These are phyloP conservation scores for Tephrocybe sp. DNA, from an alignment of 768 basidiomycete genomes.

Conservation along the genomic window DNA sequence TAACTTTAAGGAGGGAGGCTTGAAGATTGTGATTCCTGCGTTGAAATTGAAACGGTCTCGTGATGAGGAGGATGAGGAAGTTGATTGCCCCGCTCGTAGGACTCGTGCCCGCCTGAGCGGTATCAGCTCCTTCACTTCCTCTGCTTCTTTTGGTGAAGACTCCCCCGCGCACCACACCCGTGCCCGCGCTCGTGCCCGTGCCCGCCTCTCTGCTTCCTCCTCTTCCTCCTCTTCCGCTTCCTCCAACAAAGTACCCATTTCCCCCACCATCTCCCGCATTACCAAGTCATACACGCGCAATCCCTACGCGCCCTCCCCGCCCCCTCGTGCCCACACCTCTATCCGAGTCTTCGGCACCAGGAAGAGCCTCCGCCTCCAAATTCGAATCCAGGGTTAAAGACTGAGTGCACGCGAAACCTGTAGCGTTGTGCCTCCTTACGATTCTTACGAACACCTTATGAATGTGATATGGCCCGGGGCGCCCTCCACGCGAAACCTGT, in stretches of 20 bases:
- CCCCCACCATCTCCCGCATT: neutral
- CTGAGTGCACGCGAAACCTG: neutral
- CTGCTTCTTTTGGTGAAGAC: too few relatives aligned
- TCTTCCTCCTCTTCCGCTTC: neutral
- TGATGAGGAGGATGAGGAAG: neutral
- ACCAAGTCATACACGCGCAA: neutral
- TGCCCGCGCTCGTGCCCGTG: too few relatives aligned
- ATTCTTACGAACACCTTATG: slow-evolving; percentile 32
- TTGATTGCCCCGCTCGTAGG: neutral
- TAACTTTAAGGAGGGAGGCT: too few relatives aligned
- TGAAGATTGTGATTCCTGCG: neutral
- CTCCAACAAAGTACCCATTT: neutral
- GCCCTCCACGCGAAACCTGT: too few relatives aligned
- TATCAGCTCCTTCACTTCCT: too few relatives aligned
- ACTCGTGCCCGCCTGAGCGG: slow-evolving; percentile 1
- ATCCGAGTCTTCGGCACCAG: too few relatives aligned
- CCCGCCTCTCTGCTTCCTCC: neutral
- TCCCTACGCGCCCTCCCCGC: neutral
- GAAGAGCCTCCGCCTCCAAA: too few relatives aligned
- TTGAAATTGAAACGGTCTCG: neutral
- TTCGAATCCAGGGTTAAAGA: too few relatives aligned
- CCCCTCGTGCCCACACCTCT: neutral
- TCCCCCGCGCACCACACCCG: too few relatives aligned
- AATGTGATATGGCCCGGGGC: too few relatives aligned
- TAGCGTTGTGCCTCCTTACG: slow-evolving; percentile 32